Evolutionary conservation across 805 yeast genomes (phyloP).

Genomic region (Wickerhamiella nectarea): DNA sequence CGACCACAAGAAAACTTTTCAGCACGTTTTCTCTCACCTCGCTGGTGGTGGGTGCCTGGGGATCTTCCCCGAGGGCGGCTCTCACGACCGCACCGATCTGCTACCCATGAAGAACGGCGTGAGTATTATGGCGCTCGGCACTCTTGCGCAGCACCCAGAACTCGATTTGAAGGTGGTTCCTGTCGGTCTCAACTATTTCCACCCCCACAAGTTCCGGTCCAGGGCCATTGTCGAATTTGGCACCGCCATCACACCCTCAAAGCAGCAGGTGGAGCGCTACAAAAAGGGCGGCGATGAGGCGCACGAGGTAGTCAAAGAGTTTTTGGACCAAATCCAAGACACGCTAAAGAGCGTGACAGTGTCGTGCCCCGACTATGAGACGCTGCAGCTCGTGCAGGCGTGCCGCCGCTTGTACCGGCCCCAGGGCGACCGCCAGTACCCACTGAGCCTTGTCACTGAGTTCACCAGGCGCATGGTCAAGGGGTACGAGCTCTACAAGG

Average conservation of each 20-base stretch:
- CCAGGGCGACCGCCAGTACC: slow-evolving; percentile 41
- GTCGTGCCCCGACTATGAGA: slow-evolving; percentile 77
- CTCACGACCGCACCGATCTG: slow-evolving; percentile 86
- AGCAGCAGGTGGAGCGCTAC: slow-evolving; percentile 52
- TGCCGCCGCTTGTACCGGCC: slow-evolving; percentile 77
- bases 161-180: slow-evolving; percentile 81
- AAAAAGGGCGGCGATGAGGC: slow-evolving; percentile 41
- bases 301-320: slow-evolving; percentile 56
- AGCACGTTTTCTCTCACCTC: slow-evolving; percentile 71
- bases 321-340: slow-evolving; percentile 55
- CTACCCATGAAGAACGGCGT: slow-evolving; percentile 94
- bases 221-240: slow-evolving; percentile 95
- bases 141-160: slow-evolving; percentile 63
- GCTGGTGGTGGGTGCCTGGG: slow-evolving; percentile 74
- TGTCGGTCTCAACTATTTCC: slow-evolving; percentile 95
- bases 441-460: slow-evolving; percentile 74
- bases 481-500: slow-evolving; percentile 64
- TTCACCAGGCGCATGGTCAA: slow-evolving; percentile 75
- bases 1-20: slow-evolving; percentile 74
- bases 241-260: slow-evolving; percentile 56
- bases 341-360: slow-evolving; percentile 78
- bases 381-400: slow-evolving; percentile 77
- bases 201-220: slow-evolving; percentile 87
- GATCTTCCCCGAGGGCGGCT: slow-evolving; percentile 96
- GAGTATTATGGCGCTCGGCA: slow-evolving; percentile 95